Evolutionary conservation across 768 basidiomycete species (phyloP).

Genomic region (Inosperma sp.): DNA sequence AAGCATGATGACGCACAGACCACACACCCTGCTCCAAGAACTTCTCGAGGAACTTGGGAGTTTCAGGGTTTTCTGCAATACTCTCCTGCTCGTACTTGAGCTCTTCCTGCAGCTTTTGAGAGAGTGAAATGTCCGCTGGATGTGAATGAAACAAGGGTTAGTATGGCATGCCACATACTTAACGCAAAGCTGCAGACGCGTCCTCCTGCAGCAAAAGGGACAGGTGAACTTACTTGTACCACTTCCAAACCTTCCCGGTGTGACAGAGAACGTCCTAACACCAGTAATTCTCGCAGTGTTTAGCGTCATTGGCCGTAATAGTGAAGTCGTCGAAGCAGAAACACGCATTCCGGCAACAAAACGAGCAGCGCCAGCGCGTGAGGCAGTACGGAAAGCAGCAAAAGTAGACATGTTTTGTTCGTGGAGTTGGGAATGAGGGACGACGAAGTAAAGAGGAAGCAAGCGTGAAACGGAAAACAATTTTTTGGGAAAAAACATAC

Average conservation of each 20-base stretch:
- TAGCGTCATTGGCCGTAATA: conserved; percentile 15
- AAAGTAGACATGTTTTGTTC: conserved; percentile 51
- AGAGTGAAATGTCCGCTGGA: conserved; percentile 68
- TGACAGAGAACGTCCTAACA: conserved; percentile 43
- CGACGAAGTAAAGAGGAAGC: too few species aligned
- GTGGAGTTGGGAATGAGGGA: neutral
- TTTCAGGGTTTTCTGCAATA: conserved; percentile 27
- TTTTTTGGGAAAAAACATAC: too few species aligned
- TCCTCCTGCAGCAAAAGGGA: neutral
- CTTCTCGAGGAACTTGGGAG: conserved; percentile 71
- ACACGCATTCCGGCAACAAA: conserved; percentile 29
- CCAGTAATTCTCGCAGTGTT: conserved; percentile 20
- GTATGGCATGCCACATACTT: too few species aligned
- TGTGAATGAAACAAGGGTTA: conserved; percentile 5
- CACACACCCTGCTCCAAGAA: conserved; percentile 76
- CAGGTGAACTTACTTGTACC: conserved; percentile 38
- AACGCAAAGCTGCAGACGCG: neutral
- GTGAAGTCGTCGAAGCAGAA: conserved; percentile 17
- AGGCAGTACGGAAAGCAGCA: conserved; percentile 55
- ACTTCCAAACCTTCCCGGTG: conserved; percentile 40
- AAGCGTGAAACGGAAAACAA: neutral
- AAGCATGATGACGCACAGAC: conserved; percentile 73
- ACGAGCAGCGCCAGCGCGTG: conserved; percentile 40
- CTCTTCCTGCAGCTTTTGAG: conserved; percentile 75
- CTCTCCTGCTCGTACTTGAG: conserved; percentile 79